Evolutionary conservation across 352 stramenopile genomes (phyloP).

Genomic region (Ophiocytium majus): DNA sequence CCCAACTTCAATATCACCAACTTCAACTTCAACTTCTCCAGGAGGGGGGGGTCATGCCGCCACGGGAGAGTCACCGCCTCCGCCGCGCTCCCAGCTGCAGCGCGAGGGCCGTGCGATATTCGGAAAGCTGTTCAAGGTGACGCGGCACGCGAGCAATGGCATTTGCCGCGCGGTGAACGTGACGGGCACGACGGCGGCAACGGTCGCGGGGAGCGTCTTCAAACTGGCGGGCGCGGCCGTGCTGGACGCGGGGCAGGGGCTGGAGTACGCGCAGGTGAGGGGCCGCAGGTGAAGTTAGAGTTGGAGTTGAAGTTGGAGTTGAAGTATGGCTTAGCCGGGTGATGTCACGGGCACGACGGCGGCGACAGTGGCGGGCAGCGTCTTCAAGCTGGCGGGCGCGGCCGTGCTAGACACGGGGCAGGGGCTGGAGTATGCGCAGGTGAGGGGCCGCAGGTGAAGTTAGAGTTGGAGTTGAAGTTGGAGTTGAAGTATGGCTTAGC

Average conservation of each 20-base stretch:
- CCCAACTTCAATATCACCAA: too few species aligned
- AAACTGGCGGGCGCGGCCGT: constrained; percentile 50
- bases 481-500: too few species aligned
- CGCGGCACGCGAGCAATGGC: constrained; percentile 32
- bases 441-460: too few species aligned
- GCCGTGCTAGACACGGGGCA: constrained; percentile 31
- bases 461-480: too few species aligned
- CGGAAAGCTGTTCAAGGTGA: constrained; percentile 27
- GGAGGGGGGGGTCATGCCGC: too few species aligned
- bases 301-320: too few species aligned
- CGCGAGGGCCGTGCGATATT: constrained; percentile 33
- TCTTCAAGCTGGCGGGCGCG: constrained; percentile 49
- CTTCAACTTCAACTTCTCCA: too few species aligned
- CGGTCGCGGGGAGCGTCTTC: constrained; percentile 38
- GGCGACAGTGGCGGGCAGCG: constrained; percentile 32
- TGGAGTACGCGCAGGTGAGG: neutral
- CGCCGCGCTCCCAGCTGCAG: constrained; percentile 34
- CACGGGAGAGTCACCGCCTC: too few species aligned
- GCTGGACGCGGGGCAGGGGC: constrained; percentile 21
- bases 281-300: too few species aligned
- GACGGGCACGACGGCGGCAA: constrained; percentile 35
- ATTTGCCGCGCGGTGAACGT: constrained; percentile 46
- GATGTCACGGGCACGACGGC: constrained; percentile 41
- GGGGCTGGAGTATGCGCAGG: neutral
- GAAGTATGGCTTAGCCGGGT: too few species aligned